Base-by-base conservation (phyloP, 495 filamentous ascomycete species). In the Xylaria nigripes region DNA sequence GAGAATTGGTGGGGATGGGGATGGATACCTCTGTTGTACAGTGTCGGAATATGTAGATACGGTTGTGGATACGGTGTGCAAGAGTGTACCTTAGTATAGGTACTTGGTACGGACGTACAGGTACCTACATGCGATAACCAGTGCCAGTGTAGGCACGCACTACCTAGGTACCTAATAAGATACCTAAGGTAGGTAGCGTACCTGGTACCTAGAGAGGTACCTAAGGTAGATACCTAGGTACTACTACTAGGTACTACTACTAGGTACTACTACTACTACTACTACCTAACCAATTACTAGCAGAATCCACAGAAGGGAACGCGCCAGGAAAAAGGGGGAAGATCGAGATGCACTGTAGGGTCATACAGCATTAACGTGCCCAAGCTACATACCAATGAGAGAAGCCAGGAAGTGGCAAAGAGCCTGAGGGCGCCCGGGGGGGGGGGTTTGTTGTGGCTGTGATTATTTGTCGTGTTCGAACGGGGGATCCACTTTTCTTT, bases 391-490 rank as follows among this genome's bases (percentile, higher is more conserved):
- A 13, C 32, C 32, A 18, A 40, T 40, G 36, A 40, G 36, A 42
- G 25, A 42, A 30, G 44, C 42, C 2, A 44, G 51, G 24, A 48
- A 48, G 51, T 54, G 51, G 51, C 51, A 54, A 54, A 54, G 44
- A 54, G n/a, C n/a, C n/a, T n/a, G n/a, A n/a, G n/a, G n/a, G n/a
- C n/a, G n/a, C n/a, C n/a, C n/a, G n/a, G n/a, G n/a, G n/a, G n/a
- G n/a, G n/a, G 42, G 44, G 42, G 51, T 43, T 44, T 48, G 51
- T 44, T 48, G 51, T 54, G 51, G 44, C 51, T 54, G 51, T 54
- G 50, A 40, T 15, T 46, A 53, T 41, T 40, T 27, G 19, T 46
- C 51, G 51, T 46, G 43, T 46, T 53, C 45, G 50, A 54, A 10
- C 43, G 2, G 13, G 3, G 51, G n/a, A 25, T 27, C 50, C 43